Conservation (phyloP, 1,284 basidiomycete species). For the Ustilago hordei region DNA sequence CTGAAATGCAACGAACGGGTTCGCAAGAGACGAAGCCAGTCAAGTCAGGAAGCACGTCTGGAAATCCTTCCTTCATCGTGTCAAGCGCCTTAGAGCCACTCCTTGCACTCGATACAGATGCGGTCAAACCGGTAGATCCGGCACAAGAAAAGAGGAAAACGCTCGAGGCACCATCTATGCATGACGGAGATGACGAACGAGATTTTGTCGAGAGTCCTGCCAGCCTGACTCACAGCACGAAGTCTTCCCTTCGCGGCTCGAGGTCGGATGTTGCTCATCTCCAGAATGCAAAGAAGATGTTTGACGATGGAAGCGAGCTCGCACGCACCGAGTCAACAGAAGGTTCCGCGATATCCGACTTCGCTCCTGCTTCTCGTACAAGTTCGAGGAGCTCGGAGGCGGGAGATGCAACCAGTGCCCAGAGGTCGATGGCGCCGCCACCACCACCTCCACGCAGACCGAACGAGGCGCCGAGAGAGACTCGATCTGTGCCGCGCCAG, state of each 20-base stretch:
- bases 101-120: constrained; percentile 12
- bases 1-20: background rate
- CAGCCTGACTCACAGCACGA: constrained; percentile 29
- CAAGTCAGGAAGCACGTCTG: background rate
- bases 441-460: constrained; percentile 38
- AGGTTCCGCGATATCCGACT: background rate
- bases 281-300: background rate
- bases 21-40: constrained; percentile 10
- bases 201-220: constrained; percentile 41
- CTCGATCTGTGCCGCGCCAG: constrained; percentile 14
- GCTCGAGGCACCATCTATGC: constrained; percentile 10
- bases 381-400: background rate
- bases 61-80: constrained; percentile 29
- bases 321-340: background rate
- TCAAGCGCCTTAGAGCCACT: constrained; percentile 41
- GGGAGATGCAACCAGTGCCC: background rate
- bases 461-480: constrained; percentile 1
- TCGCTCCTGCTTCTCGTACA: constrained; percentile 10
- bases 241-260: constrained; percentile 33
- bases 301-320: background rate
- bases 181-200: constrained; percentile 17
- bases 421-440: constrained; percentile 21
- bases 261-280: constrained; percentile 18
- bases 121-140: background rate
- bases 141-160: background rate